phyloP scores from a whole-genome alignment of 1,284 basidiomycete genomes.

The Leccinum subatratum region DNA sequence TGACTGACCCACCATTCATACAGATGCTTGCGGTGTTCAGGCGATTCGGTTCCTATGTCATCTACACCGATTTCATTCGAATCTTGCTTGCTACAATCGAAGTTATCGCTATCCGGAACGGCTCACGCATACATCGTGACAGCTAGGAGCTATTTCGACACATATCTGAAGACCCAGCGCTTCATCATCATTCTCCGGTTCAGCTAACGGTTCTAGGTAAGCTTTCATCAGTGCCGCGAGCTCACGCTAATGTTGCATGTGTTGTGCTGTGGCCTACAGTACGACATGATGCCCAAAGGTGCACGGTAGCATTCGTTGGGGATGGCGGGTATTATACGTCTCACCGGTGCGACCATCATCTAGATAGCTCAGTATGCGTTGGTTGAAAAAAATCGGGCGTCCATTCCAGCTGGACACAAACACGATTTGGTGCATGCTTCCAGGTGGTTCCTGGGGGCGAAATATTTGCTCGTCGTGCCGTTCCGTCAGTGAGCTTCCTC shows the following conservation, averaged over 20 bases:
- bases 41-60: not conserved
- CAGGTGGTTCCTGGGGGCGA: slow-evolving; percentile 41
- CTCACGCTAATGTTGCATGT: not conserved
- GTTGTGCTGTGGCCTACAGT: not conserved
- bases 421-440: not conserved
- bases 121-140: not conserved
- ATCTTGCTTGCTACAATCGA: not conserved
- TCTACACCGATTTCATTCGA: not conserved
- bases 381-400: not conserved
- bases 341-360: not conserved
- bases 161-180: not conserved
- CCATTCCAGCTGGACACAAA: not conserved
- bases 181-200: not conserved
- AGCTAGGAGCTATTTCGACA: not conserved
- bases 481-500: slow-evolving; percentile 51
- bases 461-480: slow-evolving; percentile 60
- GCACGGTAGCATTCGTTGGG: not conserved
- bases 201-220: not conserved
- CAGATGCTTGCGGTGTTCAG: not conserved
- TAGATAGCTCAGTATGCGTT: not conserved
- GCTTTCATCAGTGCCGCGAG: not conserved
- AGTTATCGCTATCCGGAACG: not conserved
- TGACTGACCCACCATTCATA: not conserved
- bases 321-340: not conserved
- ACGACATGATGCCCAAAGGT: not conserved